Conservation (phyloP, 2,329 filamentous ascomycete genomes). For the Chaetomium sp. region DNA sequence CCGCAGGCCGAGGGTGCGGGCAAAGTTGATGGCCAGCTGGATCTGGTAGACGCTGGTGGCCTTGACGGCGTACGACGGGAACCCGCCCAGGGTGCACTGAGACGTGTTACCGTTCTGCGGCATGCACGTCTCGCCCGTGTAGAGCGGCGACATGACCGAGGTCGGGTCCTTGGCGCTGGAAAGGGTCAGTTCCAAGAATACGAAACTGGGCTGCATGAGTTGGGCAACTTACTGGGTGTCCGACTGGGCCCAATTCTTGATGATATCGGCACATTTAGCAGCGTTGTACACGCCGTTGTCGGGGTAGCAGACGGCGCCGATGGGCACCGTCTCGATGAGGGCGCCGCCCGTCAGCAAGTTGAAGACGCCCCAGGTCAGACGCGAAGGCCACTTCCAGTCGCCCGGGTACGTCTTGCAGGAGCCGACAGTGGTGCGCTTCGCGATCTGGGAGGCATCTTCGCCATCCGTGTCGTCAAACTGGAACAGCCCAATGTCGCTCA, state of each 20-base stretch:
- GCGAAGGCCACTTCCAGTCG: constrained; percentile 38
- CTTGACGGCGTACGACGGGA: constrained; percentile 45
- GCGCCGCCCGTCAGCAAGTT: constrained; percentile 35
- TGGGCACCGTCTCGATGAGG: constrained; percentile 41
- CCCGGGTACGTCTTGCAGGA: constrained; percentile 39
- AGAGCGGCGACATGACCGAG: constrained; percentile 40
- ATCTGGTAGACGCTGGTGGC: constrained; percentile 43
- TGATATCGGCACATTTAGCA: constrained; percentile 38
- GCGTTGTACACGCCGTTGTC: constrained; percentile 37
- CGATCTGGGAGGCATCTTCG: neutral
- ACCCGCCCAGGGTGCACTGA: constrained; percentile 42
- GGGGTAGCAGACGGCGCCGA: constrained; percentile 42
- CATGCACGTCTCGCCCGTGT: constrained; percentile 43
- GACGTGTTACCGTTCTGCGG: constrained; percentile 31
- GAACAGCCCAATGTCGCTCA: constrained; percentile 31
- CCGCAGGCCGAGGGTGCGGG: constrained; percentile 44
- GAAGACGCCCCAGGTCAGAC: constrained; percentile 38
- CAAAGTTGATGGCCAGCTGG: constrained; percentile 47
- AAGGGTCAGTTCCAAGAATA: neutral
- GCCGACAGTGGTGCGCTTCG: constrained; percentile 24
- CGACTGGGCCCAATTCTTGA: constrained; percentile 34
- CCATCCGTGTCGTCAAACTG: constrained; percentile 29
- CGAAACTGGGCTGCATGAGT: neutral
- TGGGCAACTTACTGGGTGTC: constrained; percentile 25
- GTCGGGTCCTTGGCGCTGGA: constrained; percentile 38